A percentile compares a stretch with the other conserved stretches of the same genome.
phyloP scores from a whole-genome alignment of 2,329 filamentous ascomycete genomes.

The Corniculantispora saksenae region DNA sequence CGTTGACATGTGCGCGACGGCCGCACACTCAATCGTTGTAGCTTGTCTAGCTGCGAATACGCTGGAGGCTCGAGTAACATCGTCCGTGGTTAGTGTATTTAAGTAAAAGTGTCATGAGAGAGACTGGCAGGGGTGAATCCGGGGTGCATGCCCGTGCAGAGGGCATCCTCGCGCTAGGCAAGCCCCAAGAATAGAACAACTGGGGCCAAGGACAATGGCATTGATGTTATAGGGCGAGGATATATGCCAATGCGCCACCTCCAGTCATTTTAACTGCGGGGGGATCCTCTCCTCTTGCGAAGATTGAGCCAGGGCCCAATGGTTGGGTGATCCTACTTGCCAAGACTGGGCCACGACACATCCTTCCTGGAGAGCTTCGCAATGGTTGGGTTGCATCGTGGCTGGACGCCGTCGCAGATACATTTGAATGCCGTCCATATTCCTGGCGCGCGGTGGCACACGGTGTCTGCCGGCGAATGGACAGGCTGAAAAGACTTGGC shows the following conservation, averaged over 20 bases:
- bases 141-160: neutral
- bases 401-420: neutral
- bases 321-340: neutral
- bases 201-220: neutral
- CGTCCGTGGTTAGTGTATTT: neutral
- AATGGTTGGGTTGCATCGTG: slow-evolving; percentile 1
- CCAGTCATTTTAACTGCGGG: neutral
- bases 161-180: too few relatives aligned
- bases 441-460: neutral
- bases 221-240: neutral
- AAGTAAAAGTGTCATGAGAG: neutral
- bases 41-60: too few relatives aligned
- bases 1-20: neutral
- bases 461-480: neutral
- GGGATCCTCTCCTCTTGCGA: neutral
- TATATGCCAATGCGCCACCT: neutral
- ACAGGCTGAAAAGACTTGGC: neutral
- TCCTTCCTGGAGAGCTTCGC: neutral
- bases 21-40: neutral
- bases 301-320: neutral
- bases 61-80: neutral
- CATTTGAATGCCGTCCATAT: neutral
- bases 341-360: neutral
- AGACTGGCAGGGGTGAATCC: neutral
- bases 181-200: neutral